Evolutionary conservation across 495 filamentous ascomycete species (phyloP), one percentile per base, ranked within the genome.

Genomic region (Pyrenula massariospora): DNA sequence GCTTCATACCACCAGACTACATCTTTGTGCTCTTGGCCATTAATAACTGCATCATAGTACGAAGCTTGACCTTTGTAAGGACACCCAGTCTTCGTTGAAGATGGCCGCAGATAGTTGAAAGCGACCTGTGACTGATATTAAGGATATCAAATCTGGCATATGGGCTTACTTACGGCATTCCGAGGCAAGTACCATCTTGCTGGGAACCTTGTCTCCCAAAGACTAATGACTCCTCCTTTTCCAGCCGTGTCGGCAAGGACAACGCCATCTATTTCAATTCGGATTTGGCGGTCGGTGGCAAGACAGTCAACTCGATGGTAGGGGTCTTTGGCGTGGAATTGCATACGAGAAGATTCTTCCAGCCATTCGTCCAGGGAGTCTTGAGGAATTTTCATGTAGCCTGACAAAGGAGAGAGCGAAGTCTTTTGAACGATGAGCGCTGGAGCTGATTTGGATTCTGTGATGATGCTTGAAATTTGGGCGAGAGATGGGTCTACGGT

Each of bases 261-360:
- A 8, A 66, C 60, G 11, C 75, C 79, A 49, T 71, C 70, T 5
- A 84, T 56, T 24, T 68, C 67, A 57, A 83, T 65, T 12, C 68
- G 68, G 55, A 85, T 68, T 25, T 65, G 63, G 1, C 82, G 71
- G 0, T 65, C 64, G 0, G 78, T 81, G 11, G 67, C 63, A 12
- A 83, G 58, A 57, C 75, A 73, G 49, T 84, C 80, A 57, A 85
- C 71, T n/a, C 82, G 74, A 56, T 80, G 81, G 62, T 76, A 79
- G 0, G 81, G 82, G 60, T 84, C 79, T 57, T 82, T 84, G 5
- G 83, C 77, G 59, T 85, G 83, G 3, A 71, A 68, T 56, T 73
- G 73, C 51, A 85, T 77, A 3, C 68, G 74, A 21, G 68, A 66
- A 56, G 83, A 80, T 69, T 86, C 83, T 60, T 75, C 77, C 61